Evolutionary conservation across 2,329 filamentous ascomycete species (phyloP), one percentile per base, ranked within the genome.

Genomic region (Ascochyta lentis): DNA sequence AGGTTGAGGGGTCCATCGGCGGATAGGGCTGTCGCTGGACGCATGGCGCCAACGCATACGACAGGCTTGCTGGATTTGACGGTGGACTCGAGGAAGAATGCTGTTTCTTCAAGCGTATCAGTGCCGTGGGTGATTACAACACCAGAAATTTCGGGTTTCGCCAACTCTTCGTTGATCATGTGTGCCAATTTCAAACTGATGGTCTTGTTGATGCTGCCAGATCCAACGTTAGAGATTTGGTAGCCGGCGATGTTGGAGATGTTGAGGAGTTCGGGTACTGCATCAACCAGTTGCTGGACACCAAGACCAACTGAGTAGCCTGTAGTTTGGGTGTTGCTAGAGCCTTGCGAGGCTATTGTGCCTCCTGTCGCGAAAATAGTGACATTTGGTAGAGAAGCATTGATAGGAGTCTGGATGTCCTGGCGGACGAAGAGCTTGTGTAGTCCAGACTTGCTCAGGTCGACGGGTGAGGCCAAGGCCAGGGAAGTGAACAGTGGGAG

Each of bases 71-170:
- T 77, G 39, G 80, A 83, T 61, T 81, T 80, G 31, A 87, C 69
- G 0, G 83, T 85, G 3, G 84, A 72, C 59, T 87, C 83, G 8
- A 88, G 74, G 75, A 87, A 87, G 75, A 88, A 87, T 8, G 85
- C 83, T 0, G 83, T 82, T 70, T 88, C 86, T 64, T 88, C 86
- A 1, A 89, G 77, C 0, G 84, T 87, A 64, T 89, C 86, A 8
- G 86, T 89, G 43, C 86, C 86, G 63, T 89, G 86, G 0, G 86
- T 88, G 49, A 89, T 75, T 6, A 88, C 83, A 6, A 82, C 83
- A 33, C 84, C 72, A 9, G 70, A 63, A 35, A 79, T 70, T 1
- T 76, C 73, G 0, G 69, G 66, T 54, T 77, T 77, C 24, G 80
- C 78, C 4, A 86, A 75, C 51, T 83, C 81, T 12, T 65, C 63